phyloP scores from a whole-genome alignment of 306 rosid species.

The Neltuma alba region DNA sequence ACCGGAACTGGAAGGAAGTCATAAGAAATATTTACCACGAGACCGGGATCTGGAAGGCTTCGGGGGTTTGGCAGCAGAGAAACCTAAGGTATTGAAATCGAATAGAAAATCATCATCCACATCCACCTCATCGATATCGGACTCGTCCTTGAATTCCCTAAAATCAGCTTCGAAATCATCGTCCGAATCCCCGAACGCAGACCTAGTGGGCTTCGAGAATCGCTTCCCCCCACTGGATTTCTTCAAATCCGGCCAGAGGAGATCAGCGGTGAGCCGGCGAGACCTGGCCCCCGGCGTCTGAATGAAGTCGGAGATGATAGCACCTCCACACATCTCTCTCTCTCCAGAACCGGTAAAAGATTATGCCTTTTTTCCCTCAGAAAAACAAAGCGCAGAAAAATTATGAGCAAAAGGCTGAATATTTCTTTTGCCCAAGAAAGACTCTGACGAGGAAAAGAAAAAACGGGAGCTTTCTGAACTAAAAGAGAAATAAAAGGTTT shows the following conservation, averaged over 20 bases:
- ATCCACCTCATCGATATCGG: conserved; percentile 51
- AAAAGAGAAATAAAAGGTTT: not conserved
- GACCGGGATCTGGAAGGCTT: conserved; percentile 29
- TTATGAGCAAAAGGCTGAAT: not conserved
- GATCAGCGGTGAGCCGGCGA: conserved; percentile 53
- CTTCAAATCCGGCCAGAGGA: conserved; percentile 65
- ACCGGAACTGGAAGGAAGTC: not conserved
- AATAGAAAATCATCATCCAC: conserved; percentile 38
- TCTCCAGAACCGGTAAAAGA: not conserved
- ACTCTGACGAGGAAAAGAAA: not conserved
- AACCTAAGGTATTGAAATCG: conserved; percentile 54
- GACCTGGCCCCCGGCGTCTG: conserved; percentile 40
- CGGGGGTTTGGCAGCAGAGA: conserved; percentile 46
- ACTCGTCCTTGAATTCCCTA: conserved; percentile 74
- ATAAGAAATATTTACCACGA: conserved; percentile 40
- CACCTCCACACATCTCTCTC: conserved; percentile 81
- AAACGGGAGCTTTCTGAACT: not conserved
- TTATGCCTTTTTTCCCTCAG: not conserved
- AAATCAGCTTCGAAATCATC: conserved; percentile 86
- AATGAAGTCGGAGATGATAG: conserved; percentile 81
- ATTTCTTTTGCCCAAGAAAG: not conserved
- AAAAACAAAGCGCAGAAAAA: not conserved
- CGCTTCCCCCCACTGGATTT: conserved; percentile 44
- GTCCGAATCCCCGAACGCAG: conserved; percentile 47
- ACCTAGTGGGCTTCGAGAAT: conserved; percentile 37